Conservation (phyloP, 2,329 filamentous ascomycete genomes). For the Eutypella sp. region DNA sequence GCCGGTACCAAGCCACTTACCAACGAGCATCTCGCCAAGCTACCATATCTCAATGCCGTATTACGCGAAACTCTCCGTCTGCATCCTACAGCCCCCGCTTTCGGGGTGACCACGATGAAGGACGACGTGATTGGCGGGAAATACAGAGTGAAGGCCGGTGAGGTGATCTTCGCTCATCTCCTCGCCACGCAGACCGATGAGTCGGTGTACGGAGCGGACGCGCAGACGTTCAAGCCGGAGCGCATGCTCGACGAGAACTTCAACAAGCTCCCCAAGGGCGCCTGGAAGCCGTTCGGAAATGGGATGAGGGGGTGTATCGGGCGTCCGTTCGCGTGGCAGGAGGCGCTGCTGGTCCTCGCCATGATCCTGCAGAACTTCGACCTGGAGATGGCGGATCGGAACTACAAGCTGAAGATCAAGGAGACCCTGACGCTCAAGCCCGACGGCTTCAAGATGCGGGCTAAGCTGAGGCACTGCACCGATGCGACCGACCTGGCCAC, state of each 20-base stretch:
- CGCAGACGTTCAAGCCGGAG: conserved; percentile 54
- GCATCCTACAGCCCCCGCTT: conserved; percentile 43
- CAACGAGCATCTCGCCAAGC: conserved; percentile 41
- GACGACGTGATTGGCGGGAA: conserved; percentile 47
- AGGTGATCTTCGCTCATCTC: conserved; percentile 41
- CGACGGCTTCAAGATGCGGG: conserved; percentile 58
- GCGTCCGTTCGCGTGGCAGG: conserved; percentile 50
- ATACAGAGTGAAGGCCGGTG: conserved; percentile 43
- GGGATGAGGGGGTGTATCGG: conserved; percentile 49
- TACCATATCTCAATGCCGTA: conserved; percentile 49
- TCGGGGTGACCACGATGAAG: conserved; percentile 35
- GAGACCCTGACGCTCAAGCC: conserved; percentile 59
- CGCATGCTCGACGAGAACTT: conserved; percentile 54
- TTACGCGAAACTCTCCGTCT: conserved; percentile 52
- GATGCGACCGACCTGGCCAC: conserved; percentile 19
- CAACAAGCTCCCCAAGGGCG: conserved; percentile 31
- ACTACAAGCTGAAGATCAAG: conserved; percentile 51
- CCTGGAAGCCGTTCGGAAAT: conserved; percentile 51
- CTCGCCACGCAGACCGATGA: conserved; percentile 50
- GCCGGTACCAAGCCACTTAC: conserved; percentile 40
- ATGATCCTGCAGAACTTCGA: conserved; percentile 69
- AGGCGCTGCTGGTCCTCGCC: conserved; percentile 42
- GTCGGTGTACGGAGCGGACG: conserved; percentile 51
- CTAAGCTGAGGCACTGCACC: conserved; percentile 44
- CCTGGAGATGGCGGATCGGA: conserved; percentile 56